phyloP scores from a whole-genome alignment of 2,329 filamentous ascomycete genomes.

The Fusarium chlamydosporum region DNA sequence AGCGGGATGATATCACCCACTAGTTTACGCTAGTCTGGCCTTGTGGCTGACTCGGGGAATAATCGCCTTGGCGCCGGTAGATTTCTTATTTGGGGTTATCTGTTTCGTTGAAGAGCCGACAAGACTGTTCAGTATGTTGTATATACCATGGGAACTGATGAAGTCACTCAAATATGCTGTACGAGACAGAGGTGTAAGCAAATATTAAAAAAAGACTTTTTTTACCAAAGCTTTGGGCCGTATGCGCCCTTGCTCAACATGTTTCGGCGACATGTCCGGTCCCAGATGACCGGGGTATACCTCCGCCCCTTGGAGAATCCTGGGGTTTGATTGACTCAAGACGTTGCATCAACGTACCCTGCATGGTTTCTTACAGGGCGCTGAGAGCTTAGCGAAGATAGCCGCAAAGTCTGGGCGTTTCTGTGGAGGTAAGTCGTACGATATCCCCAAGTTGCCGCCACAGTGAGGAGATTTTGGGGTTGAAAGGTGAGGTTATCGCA shows the following conservation, averaged over 20 bases:
- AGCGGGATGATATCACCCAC: conserved; percentile 35
- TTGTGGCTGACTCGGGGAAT: conserved; percentile 34
- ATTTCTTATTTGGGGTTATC: conserved; percentile 16
- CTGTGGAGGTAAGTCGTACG: conserved; percentile 19
- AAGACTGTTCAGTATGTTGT: background rate
- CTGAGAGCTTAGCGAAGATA: background rate
- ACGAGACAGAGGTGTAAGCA: rapidly evolving
- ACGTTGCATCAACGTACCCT: background rate
- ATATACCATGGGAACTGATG: too few species aligned
- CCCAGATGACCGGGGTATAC: conserved; percentile 5
- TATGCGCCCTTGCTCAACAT: conserved; percentile 2
- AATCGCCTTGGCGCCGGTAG: conserved; percentile 24
- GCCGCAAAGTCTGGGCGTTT: background rate
- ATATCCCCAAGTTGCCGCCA: conserved; percentile 24
- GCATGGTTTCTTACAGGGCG: background rate
- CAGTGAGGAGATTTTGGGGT: conserved; percentile 11
- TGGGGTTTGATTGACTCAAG: background rate
- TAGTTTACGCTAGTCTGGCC: background rate
- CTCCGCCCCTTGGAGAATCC: background rate
- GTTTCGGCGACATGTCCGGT: conserved; percentile 2
- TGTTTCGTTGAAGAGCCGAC: background rate
- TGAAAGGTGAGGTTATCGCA: background rate
- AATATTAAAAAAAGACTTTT: background rate
- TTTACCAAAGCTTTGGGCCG: background rate
- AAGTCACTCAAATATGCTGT: too few species aligned